Percentiles rank a stretch among this genome's conserved stretches.
These are phyloP conservation scores for Phytophthora lateralis DNA, from an alignment of 352 stramenopile species.

Conservation along the genomic window DNA sequence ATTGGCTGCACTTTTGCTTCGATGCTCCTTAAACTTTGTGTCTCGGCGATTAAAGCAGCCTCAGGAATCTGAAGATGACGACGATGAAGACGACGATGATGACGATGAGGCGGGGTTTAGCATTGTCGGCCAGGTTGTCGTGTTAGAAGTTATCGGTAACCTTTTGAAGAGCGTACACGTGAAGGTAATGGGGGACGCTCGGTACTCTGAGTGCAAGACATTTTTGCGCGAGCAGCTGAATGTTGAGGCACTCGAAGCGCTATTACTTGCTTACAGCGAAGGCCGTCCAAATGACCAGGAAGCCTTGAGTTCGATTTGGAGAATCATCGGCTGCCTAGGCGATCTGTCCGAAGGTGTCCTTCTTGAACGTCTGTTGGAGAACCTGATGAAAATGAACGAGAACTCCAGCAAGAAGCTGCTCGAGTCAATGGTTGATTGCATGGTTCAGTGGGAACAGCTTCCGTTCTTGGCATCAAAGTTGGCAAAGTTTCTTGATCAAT, in stretches of 20 bases:
- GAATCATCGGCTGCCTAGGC: conserved; percentile 71
- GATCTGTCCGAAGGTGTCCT: conserved; percentile 64
- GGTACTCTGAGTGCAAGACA: conserved; percentile 75
- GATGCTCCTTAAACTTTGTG: conserved; percentile 81
- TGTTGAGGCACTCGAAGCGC: conserved; percentile 59
- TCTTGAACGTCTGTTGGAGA: conserved; percentile 63
- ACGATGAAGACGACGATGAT: conserved; percentile 65
- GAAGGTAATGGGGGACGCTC: conserved; percentile 72
- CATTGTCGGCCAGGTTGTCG: conserved; percentile 69
- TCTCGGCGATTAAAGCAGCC: conserved; percentile 59
- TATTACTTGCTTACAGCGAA: conserved; percentile 71
- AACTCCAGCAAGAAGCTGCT: conserved; percentile 74
- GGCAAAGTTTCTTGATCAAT: conserved; percentile 60
- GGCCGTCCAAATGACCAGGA: conserved; percentile 67
- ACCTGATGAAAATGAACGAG: conserved; percentile 78
- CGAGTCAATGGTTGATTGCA: conserved; percentile 81
- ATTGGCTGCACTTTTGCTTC: conserved; percentile 71
- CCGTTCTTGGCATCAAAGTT: conserved; percentile 68
- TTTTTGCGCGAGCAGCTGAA: conserved; percentile 77
- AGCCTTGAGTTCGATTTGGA: conserved; percentile 75
- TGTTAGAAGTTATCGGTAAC: conserved; percentile 75
- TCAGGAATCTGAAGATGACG: conserved; percentile 40
- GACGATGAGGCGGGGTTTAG: conserved; percentile 76
- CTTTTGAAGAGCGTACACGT: conserved; percentile 74
- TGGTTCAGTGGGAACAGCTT: conserved; percentile 78